Base-by-base conservation (phyloP, 257 asterid species). In the Primulina eburnea region DNA sequence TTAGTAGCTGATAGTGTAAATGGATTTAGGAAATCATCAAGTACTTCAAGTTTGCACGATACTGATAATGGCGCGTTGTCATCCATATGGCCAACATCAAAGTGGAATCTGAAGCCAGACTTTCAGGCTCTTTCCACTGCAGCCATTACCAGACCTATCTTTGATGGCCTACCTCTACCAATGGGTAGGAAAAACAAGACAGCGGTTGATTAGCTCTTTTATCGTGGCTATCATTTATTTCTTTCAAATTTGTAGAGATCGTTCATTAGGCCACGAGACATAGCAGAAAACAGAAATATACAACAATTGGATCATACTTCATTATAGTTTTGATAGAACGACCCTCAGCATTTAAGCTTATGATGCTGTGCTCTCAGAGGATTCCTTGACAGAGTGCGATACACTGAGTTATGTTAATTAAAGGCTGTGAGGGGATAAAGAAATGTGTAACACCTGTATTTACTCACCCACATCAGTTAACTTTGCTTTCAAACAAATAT, bases 121-220 rank as follows among this genome's bases (percentile, higher is more conserved):
- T 82, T 88, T 32, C 96, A 85, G 76, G 89, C 92, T 20, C 82
- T 87, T 63, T 87, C 92, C 17, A 73, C 85, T 21, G 85, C 96
- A 62, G 89, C 83, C 70, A 86, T 89, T 73, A 60, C 92, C 8
- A 80, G 73, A 77, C 96, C 97, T 3, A 87, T 90, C 75, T 87
- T 90, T 64, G 95, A 90, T 76, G 93, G 95, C 62, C 82, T 91
- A 72, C 93, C 92, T 34, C 87, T 81, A 79, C 96, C 93, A 16
- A 69, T 81, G 21, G 77, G 84, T 61, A 84, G 95, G 53, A 86
- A 74, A 76, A 86, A 75, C 80, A 92, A 92, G 75, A 78, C 93
- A 20, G 97, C 95, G 2, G 84, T 88, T 34, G 97, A 90, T 77
- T 90, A 88, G n/a, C 6, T 43, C n/a, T 4, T 0, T 2, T 43